A percentile compares a stretch with the other conserved stretches of the same genome.
Evolutionary conservation across 140 eudicot genomes (phyloP).

Genomic region (Erigeron philadelphicus): DNA sequence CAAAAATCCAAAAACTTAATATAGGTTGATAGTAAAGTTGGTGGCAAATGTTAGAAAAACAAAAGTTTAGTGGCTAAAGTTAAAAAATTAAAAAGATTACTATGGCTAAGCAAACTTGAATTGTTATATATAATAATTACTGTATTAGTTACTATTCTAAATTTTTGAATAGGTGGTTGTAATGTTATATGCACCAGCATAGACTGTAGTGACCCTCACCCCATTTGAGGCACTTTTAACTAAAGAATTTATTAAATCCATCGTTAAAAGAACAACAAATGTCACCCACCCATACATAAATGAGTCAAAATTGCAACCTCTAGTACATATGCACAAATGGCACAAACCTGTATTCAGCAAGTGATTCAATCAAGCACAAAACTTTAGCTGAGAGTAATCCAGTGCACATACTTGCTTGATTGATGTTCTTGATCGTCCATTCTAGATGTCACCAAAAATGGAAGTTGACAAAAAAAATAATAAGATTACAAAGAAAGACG

Average conservation of each 20-base stretch:
- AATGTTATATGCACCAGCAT: neutral
- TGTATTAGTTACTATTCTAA: neutral
- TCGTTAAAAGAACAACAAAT: neutral
- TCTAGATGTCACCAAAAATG: conserved; percentile 25
- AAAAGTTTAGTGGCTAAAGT: too few species aligned
- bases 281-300: neutral
- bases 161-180: neutral
- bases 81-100: too few species aligned
- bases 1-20: too few species aligned
- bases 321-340: neutral
- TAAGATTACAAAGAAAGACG: conserved; percentile 3
- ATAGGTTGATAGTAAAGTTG: too few species aligned
- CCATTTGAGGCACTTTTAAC: neutral
- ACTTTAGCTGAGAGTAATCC: conserved; percentile 60
- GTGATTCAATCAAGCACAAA: conserved; percentile 57
- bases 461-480: neutral
- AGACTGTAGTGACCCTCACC: neutral
- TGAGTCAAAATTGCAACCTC: conserved; percentile 3
- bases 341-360: conserved; percentile 66
- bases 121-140: too few species aligned
- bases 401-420: conserved; percentile 30
- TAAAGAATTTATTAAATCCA: neutral
- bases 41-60: too few species aligned
- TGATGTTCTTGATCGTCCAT: conserved; percentile 34
- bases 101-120: too few species aligned